Base-by-base conservation (phyloP, 768 basidiomycete genomes). In the Omphalotus guepiniiformis region DNA sequence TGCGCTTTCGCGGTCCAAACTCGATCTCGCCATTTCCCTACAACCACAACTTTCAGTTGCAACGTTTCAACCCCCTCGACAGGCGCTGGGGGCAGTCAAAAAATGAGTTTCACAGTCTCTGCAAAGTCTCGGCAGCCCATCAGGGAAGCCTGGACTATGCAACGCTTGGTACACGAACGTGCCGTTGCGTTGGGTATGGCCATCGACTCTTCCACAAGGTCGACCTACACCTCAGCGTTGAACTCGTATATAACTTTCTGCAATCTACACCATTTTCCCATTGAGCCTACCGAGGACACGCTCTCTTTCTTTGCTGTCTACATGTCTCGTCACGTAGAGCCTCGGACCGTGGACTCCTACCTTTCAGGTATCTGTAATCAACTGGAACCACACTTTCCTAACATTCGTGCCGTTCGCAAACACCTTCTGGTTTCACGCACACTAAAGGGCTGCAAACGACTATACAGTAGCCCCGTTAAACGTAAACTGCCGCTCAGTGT, bases 211-310 rank as follows among this genome's bases (percentile, higher is more conserved):
- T 57, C 57, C 3, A 63, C 66, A 0, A 3, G 15, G 0, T 1
- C 18, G 0, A 44, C 58, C 0, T 74, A 73, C 51, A 42, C 55
- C 0, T 70, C 68, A 0, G 60, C 64, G 6, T 48, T 70, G 18
- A 61, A 69, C 21, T 72, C 66, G 2, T 74, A 73, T 36, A 21
- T 72, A 8, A 51, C 57, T 0, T 74, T 75, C 52, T 58, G 60
- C 30, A 22, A 48, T 0, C 1, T 50, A 0, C 71, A 75, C 43
- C 5, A 59, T 2, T 53, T 71, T 12, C 59, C 69, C 4, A 22
- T 68, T 12, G 57, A 68, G 0, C 74, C 72, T 0, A 71, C 69
- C 1, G 45, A 53, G 2, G 63, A 73, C 39, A 71, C 70, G 0
- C 54, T 76, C 2, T 60, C 59, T 7, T 63, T 67, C 19, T 75